Percentiles rank a stretch among this genome's conserved stretches.
These are phyloP conservation scores for Metarhizium rileyi DNA, from an alignment of 2,329 filamentous ascomycete genomes.

Conservation along the genomic window DNA sequence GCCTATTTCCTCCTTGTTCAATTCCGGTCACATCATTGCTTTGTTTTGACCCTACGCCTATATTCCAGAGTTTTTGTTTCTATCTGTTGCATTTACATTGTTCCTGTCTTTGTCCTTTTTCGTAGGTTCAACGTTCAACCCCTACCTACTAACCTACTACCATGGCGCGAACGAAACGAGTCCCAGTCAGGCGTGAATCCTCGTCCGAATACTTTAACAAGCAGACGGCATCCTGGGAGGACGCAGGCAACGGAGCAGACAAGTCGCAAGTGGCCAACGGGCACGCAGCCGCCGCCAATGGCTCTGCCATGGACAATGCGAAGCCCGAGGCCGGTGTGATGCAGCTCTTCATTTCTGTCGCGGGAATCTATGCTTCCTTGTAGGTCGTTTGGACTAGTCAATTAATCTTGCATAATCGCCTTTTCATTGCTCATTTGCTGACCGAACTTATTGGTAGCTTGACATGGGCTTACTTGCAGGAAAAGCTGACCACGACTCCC, in stretches of 20 bases:
- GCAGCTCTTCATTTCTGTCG: conserved; percentile 79
- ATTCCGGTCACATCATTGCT: background rate
- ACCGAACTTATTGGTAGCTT: conserved; percentile 44
- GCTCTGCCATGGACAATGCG: background rate
- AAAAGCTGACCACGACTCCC: conserved; percentile 88
- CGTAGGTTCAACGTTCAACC: background rate
- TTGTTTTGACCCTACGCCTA: background rate
- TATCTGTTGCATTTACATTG: background rate
- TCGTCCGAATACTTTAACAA: conserved; percentile 58
- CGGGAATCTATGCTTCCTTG: conserved; percentile 96
- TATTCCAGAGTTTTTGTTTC: background rate
- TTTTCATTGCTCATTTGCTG: background rate
- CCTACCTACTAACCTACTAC: background rate
- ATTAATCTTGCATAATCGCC: background rate
- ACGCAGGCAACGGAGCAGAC: conserved; percentile 19
- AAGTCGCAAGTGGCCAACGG: background rate
- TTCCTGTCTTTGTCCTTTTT: background rate
- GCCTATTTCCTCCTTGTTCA: background rate
- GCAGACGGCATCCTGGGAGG: conserved; percentile 27
- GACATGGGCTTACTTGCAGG: conserved; percentile 93
- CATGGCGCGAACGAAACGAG: conserved; percentile 67
- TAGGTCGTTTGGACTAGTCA: too few species aligned
- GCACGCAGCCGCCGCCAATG: background rate
- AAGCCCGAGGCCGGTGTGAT: conserved; percentile 51
- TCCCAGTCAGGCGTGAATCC: conserved; percentile 53